Evolutionary conservation across 345 rosid species (phyloP).

Genomic region (Gossypium longicalyx): DNA sequence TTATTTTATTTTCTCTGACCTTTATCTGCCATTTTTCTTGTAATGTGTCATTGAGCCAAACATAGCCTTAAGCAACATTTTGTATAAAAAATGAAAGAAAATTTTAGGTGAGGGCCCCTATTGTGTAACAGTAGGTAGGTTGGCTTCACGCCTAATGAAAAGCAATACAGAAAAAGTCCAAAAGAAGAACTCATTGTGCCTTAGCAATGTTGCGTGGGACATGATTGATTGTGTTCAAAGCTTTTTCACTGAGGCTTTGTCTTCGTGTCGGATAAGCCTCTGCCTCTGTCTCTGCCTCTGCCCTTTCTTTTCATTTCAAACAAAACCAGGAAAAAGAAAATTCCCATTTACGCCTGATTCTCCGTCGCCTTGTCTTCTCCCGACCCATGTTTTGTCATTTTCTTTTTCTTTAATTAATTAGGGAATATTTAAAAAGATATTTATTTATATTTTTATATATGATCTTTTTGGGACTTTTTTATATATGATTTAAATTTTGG

Average conservation of each 20-base stretch:
- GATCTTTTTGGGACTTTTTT: too few species aligned
- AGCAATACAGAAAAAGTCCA: constrained; percentile 52
- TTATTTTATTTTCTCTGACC: too few species aligned
- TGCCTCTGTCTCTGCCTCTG: neutral
- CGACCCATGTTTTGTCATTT: constrained; percentile 19
- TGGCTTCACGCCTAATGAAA: constrained; percentile 64
- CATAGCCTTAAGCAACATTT: neutral
- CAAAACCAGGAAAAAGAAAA: neutral
- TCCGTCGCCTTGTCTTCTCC: constrained; percentile 55
- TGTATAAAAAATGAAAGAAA: neutral
- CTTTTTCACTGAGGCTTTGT: constrained; percentile 36
- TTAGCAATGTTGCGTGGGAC: constrained; percentile 54
- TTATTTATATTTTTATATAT: too few species aligned
- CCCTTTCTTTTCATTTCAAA: constrained; percentile 15
- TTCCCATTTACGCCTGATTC: constrained; percentile 48
- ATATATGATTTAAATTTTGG: too few species aligned
- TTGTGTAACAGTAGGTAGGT: constrained; percentile 27
- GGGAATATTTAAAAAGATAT: neutral
- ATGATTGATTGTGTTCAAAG: constrained; percentile 51
- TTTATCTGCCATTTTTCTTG: neutral
- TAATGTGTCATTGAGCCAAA: neutral
- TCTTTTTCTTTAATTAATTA: constrained; percentile 9
- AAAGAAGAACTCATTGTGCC: constrained; percentile 54
- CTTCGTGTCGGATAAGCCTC: constrained; percentile 42
- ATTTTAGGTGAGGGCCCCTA: constrained; percentile 39